Base-by-base conservation (phyloP, 2,329 filamentous ascomycete genomes). In the Pezicula radicicola region DNA sequence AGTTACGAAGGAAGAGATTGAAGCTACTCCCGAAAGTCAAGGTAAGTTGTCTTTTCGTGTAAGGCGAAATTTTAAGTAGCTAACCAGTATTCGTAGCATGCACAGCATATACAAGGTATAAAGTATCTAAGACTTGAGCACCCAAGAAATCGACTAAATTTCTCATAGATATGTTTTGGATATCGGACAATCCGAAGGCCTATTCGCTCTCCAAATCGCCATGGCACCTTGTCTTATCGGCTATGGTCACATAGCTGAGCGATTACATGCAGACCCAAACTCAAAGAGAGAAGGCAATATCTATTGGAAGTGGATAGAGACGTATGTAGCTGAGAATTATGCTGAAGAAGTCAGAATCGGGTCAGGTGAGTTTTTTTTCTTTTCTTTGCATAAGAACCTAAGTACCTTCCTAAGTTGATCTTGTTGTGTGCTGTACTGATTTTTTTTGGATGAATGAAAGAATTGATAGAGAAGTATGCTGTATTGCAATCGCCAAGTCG, bases 291-390 rank as follows among this genome's bases (percentile, higher is more conserved):
- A 87, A 12, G 82, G 75, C 0, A 95, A 93, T 66, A 76, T 72
- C 16, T 97, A 96, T 72, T 94, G 88, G 87, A 80, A 84, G 43
- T 97, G 93, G 93, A 90, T 97, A 59, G 78, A 92, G 66, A 95
- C 90, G 64, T 97, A 97, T 65, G 81, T 88, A 15, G 88, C 85
- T 2, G 85, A 89, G 1, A 89, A 94, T 66, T 97, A 96, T 60
- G 72, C 76, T 1, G 76, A 84, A 55, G 89, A 89, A 6, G 88
- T 95, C 49, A 75, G 75, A 57, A 76, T 83, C 3, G 90, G 89
- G 19, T 83, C 79, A 50, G 83, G 88, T 90, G 72, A 69, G 79
- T 27, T 19, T 36, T 9, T 27, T 6, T 18, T 18, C n/a, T 9
- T 45, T 27, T 49, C 13, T 28, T 40, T 12, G 36, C 41, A 18